A percentile compares a stretch with the other conserved stretches of the same genome.
Evolutionary conservation across 1,284 basidiomycete species (phyloP).

Genomic region (Cutaneotrichosporon arboriforme): DNA sequence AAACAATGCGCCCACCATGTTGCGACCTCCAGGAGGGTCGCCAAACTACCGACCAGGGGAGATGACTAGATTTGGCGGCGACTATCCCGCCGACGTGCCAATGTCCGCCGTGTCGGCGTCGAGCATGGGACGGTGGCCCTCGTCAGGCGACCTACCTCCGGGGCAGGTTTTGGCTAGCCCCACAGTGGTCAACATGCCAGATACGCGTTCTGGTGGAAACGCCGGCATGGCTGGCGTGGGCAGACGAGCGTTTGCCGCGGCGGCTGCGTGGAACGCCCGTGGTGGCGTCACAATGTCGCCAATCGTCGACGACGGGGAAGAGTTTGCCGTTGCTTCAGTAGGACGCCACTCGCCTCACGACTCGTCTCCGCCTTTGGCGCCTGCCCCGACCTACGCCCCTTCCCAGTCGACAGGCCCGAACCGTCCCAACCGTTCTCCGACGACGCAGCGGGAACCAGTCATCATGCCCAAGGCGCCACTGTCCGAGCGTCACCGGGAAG

Average conservation of each 20-base stretch:
- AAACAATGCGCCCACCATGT: background rate
- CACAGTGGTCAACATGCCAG: constrained; percentile 41
- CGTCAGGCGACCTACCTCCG: constrained; percentile 5
- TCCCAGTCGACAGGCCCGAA: constrained; percentile 1
- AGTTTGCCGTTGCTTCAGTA: background rate
- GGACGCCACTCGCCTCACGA: background rate
- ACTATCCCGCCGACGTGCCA: constrained; percentile 14
- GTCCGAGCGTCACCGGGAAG: constrained; percentile 9
- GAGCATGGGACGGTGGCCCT: constrained; percentile 12
- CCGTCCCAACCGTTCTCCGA: background rate
- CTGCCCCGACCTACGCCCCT: too few species aligned
- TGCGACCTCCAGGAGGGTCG: background rate
- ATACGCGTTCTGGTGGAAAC: constrained; percentile 68
- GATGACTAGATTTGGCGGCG: constrained; percentile 1
- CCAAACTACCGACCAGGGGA: background rate
- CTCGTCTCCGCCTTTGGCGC: too few species aligned
- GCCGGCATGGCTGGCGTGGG: constrained; percentile 89
- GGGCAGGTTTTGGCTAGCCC: constrained; percentile 3
- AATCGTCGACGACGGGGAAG: background rate
- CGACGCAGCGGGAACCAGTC: constrained; percentile 13
- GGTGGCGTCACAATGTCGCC: constrained; percentile 31
- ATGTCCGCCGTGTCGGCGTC: constrained; percentile 9
- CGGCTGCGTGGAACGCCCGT: constrained; percentile 54
- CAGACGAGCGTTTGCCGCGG: constrained; percentile 70
- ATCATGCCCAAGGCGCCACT: constrained; percentile 24